Base-by-base conservation (phyloP, 1,284 basidiomycete genomes). In the Heliocybe sulcata region DNA sequence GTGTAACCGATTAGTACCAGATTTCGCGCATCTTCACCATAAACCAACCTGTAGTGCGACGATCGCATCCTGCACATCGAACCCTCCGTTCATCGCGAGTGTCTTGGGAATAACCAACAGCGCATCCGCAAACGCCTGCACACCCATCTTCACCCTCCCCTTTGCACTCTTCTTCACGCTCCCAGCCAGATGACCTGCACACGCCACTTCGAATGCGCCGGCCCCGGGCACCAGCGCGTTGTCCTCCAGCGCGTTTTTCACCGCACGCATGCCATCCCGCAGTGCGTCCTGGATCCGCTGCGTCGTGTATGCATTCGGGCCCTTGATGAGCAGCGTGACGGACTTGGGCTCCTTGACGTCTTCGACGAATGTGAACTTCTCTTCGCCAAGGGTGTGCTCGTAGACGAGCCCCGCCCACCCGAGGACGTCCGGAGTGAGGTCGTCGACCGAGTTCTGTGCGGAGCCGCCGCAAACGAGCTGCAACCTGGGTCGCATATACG, bases 341-440 rank as follows among this genome's bases (percentile, higher is more conserved):
- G 87, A 91, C 80, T 94, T 95, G n/a, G 97, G 96, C 57, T 90
- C 85, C 72, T 90, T 92, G 69, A 97, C 94, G 60, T 99, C 93
- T 72, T 99, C 97, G 51, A 99, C 81, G 69, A 99, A 99, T 0
- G 97, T 99, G 73, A 83, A 99, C 70, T 99, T 99, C 69, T 99
- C 97, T 73, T 99, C 97, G 61, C 97, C 96, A 25, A 99, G 82
- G 9, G 96, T 98, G 72, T 99, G 95, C 73, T 99, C 97, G 74
- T 99, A 99, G 26, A 99, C 94, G 54, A 99, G 83, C 3, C 97
- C 97, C 38, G 97, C 97, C 85, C 92, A 98, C 42, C 97, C 97
- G 45, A 99, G 83, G 38, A 94, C 80, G 55, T 92, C 90, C 9
- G 95, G 94, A 12, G 83, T 85, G 45, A 99, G 80, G 70, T 99